phyloP scores from a whole-genome alignment of 1,284 basidiomycete genomes.

The Ustilago xerochloae region DNA sequence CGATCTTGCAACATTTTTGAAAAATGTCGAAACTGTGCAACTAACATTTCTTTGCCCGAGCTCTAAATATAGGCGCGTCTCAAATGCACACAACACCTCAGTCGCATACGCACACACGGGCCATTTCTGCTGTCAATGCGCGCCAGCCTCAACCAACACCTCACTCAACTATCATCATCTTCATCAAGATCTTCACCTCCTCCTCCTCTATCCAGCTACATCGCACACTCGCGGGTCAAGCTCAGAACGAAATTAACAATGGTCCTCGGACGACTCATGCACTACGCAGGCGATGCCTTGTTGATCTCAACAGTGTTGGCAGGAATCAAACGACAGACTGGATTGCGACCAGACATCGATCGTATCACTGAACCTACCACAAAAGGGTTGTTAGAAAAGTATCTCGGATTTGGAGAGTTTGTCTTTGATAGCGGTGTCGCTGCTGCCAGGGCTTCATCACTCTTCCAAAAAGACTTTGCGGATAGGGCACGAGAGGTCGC shows the following conservation, averaged over 20 bases:
- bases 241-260: conserved; percentile 15
- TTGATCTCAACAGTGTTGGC: conserved; percentile 89
- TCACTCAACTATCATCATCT: neutral
- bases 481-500: conserved; percentile 16
- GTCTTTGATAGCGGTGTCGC: conserved; percentile 74
- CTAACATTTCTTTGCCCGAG: neutral
- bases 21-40: too few species aligned
- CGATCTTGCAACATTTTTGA: neutral
- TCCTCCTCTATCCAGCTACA: neutral
- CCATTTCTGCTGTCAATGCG: conserved; percentile 8
- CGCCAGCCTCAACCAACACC: neutral
- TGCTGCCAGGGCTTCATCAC: conserved; percentile 49
- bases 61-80: conserved; percentile 3
- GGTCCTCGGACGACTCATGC: conserved; percentile 77
- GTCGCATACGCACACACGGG: conserved; percentile 18
- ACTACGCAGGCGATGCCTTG: conserved; percentile 86
- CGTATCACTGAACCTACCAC: conserved; percentile 74
- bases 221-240: neutral
- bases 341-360: conserved; percentile 51
- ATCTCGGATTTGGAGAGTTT: conserved; percentile 86
- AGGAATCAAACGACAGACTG: conserved; percentile 82
- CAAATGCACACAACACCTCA: too few species aligned
- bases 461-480: conserved; percentile 46
- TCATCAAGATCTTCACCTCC: neutral
- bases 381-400: conserved; percentile 80